These are phyloP conservation scores for Cyanodermella asteris DNA, from an alignment of 2,329 filamentous ascomycete genomes.

Conservation along the genomic window DNA sequence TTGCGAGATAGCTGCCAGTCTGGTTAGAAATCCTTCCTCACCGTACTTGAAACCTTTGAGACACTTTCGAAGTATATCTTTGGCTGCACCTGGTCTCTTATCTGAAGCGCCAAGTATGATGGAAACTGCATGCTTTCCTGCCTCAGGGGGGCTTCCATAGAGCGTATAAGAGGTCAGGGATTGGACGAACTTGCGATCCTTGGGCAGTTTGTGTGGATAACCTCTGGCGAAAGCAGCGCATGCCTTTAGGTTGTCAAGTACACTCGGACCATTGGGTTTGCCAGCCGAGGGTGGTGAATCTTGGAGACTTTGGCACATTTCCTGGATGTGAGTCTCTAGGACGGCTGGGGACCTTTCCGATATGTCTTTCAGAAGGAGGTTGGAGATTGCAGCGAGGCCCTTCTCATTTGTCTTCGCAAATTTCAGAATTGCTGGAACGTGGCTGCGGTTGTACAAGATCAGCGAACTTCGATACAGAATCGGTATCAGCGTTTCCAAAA, in stretches of 20 bases:
- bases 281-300: constrained; percentile 53
- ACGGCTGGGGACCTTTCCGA: constrained; percentile 74
- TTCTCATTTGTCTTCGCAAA: constrained; percentile 67
- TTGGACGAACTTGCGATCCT: constrained; percentile 59
- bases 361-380: constrained; percentile 79
- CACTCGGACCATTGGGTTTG: constrained; percentile 44
- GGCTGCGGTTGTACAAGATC: constrained; percentile 82
- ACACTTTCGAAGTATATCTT: constrained; percentile 57
- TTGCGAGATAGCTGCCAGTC: constrained; percentile 32
- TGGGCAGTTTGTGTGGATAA: constrained; percentile 63
- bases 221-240: constrained; percentile 79
- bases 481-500: constrained; percentile 61
- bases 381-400: constrained; percentile 54
- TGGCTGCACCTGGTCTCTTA: constrained; percentile 64
- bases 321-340: constrained; percentile 79
- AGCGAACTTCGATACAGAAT: constrained; percentile 66
- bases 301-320: constrained; percentile 70
- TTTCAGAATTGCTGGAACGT: constrained; percentile 75
- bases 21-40: constrained; percentile 47
- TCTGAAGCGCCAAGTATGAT: constrained; percentile 63
- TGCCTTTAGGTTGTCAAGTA: constrained; percentile 83
- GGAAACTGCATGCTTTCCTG: constrained; percentile 82
- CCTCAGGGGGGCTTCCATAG: constrained; percentile 57
- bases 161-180: constrained; percentile 66
- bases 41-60: constrained; percentile 55